Conservation (phyloP, 805 yeast genomes). For the Ogataea wickerhamii region DNA sequence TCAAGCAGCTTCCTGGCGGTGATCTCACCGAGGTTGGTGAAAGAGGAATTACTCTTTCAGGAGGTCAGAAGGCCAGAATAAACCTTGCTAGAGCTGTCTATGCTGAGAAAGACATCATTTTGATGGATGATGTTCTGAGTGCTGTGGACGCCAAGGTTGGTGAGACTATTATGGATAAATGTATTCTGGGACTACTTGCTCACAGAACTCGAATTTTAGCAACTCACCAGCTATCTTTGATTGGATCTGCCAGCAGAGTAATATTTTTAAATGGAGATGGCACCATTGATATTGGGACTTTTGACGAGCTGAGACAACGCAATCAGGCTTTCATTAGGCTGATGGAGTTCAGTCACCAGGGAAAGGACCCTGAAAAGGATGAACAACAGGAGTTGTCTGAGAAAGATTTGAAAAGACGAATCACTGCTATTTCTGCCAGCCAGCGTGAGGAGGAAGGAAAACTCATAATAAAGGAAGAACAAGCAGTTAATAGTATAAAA, state of each 20-base stretch:
- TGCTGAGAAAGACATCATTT: conserved; percentile 59
- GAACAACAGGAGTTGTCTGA: conserved; percentile 23
- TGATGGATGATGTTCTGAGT: conserved; percentile 72
- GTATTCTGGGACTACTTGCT: conserved; percentile 54
- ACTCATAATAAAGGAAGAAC: conserved; percentile 30
- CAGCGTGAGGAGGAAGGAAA: conserved; percentile 27
- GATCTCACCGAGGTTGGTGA: conserved; percentile 82
- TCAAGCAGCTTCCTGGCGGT: conserved; percentile 66
- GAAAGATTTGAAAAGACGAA: conserved; percentile 13
- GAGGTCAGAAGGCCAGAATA: conserved; percentile 85
- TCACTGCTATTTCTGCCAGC: conserved; percentile 43
- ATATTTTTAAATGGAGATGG: conserved; percentile 66
- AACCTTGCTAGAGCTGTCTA: conserved; percentile 76
- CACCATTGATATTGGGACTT: conserved; percentile 54
- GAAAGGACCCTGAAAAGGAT: conserved; percentile 6
- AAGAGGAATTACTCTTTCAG: conserved; percentile 80
- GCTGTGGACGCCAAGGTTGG: conserved; percentile 87
- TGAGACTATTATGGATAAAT: conserved; percentile 67
- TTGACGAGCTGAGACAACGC: conserved; percentile 44
- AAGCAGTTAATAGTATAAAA: conserved; percentile 37
- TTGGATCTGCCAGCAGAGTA: conserved; percentile 64
- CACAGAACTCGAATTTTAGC: conserved; percentile 68
- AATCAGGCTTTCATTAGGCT: conserved; percentile 49
- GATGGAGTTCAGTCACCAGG: conserved; percentile 37
- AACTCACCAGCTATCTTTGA: conserved; percentile 74